A percentile compares a stretch with the other conserved stretches of the same genome.
These are phyloP conservation scores for Yamadazyma blattariae DNA, from an alignment of 1,139 yeast genomes.

Conservation along the genomic window DNA sequence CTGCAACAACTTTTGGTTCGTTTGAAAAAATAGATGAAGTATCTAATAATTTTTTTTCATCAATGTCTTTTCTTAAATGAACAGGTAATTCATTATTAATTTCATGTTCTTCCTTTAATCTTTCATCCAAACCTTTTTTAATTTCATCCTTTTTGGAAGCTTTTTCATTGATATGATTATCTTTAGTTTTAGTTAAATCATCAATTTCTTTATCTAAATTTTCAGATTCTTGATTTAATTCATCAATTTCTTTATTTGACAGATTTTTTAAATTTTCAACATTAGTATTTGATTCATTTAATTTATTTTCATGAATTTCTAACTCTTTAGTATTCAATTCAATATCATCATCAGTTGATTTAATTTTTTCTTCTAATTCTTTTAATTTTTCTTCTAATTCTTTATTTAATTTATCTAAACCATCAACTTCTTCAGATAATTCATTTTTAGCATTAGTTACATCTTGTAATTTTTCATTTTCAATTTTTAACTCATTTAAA, in stretches of 20 bases:
- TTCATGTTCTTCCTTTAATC: constrained; percentile 40
- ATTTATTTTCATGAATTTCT: constrained; percentile 26
- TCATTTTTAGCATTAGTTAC: constrained; percentile 39
- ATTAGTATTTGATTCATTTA: constrained; percentile 33
- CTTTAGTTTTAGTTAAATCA: constrained; percentile 29
- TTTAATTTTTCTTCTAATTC: constrained; percentile 35
- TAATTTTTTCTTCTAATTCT: constrained; percentile 36
- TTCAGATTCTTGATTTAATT: constrained; percentile 23
- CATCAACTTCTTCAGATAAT: constrained; percentile 32
- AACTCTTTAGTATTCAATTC: constrained; percentile 32
- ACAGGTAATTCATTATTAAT: constrained; percentile 53
- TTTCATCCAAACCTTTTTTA: constrained; percentile 27
- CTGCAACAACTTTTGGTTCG: constrained; percentile 15
- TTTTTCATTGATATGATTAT: constrained; percentile 28
- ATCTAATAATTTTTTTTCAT: constrained; percentile 40
- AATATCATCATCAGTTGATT: constrained; percentile 36
- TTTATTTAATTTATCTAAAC: constrained; percentile 28
- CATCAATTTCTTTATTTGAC: constrained; percentile 23
- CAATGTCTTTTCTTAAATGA: constrained; percentile 44
- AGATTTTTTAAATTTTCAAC: constrained; percentile 27
- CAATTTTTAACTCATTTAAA: constrained; percentile 39
- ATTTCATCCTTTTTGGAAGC: constrained; percentile 33
- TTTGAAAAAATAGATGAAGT: constrained; percentile 40
- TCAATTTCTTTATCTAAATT: constrained; percentile 33
- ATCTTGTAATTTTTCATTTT: constrained; percentile 36